Conservation (phyloP, 2,329 filamentous ascomycete species). For the Clonostachys rhizophaga region DNA sequence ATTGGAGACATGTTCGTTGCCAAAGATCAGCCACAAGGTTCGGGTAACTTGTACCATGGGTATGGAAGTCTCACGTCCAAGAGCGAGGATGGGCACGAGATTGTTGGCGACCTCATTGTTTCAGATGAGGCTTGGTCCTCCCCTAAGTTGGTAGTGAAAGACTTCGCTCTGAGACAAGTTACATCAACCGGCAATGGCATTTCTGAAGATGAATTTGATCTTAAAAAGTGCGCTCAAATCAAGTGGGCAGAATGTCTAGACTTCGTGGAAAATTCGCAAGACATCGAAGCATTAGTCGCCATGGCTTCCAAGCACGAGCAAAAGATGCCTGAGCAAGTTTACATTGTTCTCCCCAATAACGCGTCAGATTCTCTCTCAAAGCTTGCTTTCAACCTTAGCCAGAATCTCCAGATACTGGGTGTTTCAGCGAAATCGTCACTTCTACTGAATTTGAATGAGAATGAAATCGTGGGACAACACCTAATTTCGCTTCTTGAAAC, state of each 20-base stretch:
- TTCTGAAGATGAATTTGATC: neutral
- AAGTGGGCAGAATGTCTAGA: too few relatives aligned
- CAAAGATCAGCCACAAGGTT: conserved; percentile 2
- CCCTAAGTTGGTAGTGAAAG: conserved; percentile 4
- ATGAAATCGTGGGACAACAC: conserved; percentile 1
- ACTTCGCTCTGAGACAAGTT: conserved; percentile 6
- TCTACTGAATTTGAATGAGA: too few relatives aligned
- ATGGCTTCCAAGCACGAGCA: too few relatives aligned
- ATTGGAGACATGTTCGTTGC: conserved; percentile 2
- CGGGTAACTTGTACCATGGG: neutral
- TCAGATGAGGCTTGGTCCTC: conserved; percentile 5
- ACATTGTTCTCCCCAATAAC: too few relatives aligned
- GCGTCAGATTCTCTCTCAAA: too few relatives aligned
- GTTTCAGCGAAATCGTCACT: too few relatives aligned
- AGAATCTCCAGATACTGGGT: too few relatives aligned
- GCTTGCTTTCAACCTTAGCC: too few relatives aligned
- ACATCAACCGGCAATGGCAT: neutral
- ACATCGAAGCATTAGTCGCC: too few relatives aligned
- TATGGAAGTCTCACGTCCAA: conserved; percentile 1
- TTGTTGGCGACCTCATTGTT: conserved; percentile 1
- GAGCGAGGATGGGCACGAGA: conserved; percentile 1
- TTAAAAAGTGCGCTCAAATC: neutral
- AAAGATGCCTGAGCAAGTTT: too few relatives aligned
- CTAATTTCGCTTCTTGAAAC: conserved; percentile 8
- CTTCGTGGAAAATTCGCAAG: too few relatives aligned